A percentile compares a stretch with the other conserved stretches of the same genome.
Conservation (phyloP, 495 filamentous ascomycete genomes). For the Pyrenula aspistea region DNA sequence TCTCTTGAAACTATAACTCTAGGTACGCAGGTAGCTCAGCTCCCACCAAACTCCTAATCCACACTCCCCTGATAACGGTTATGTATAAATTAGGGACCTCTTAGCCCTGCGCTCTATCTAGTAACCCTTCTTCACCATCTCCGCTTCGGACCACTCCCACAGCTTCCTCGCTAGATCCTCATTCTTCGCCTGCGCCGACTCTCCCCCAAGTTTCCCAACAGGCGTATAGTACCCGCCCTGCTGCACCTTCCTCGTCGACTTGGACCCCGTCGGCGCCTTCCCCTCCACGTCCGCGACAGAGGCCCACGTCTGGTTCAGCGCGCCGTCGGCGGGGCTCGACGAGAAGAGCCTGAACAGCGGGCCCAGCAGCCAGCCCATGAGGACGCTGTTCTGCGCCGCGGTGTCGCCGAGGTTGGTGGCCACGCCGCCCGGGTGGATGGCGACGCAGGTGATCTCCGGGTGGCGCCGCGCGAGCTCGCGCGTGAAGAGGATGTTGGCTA, state of each 20-base stretch:
- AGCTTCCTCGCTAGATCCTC: conserved; percentile 34
- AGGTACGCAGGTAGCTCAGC: too few species aligned
- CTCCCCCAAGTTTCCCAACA: conserved; percentile 28
- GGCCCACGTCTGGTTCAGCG: conserved; percentile 50
- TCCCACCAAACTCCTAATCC: too few species aligned
- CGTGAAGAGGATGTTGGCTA: conserved; percentile 33
- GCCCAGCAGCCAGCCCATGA: conserved; percentile 14
- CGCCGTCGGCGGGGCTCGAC: conserved; percentile 29
- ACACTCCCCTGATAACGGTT: too few species aligned
- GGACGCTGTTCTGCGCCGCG: conserved; percentile 12
- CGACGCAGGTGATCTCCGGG: conserved; percentile 22
- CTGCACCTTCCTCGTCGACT: conserved; percentile 18
- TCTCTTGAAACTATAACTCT: too few species aligned
- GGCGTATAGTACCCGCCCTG: conserved; percentile 50
- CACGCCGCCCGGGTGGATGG: conserved; percentile 33
- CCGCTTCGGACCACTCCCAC: conserved; percentile 53
- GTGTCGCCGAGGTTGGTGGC: conserved; percentile 27
- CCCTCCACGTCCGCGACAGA: too few species aligned
- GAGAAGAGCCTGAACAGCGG: conserved; percentile 14
- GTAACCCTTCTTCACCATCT: conserved; percentile 25
- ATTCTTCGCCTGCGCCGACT: conserved; percentile 28
- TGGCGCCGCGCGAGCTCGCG: conserved; percentile 26
- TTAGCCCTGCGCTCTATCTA: too few species aligned
- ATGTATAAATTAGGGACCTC: too few species aligned
- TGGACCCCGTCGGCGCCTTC: conserved; percentile 16